Evolutionary conservation across 148 eudicot genomes (phyloP).

Genomic region (Rhododendron williamsianum): DNA sequence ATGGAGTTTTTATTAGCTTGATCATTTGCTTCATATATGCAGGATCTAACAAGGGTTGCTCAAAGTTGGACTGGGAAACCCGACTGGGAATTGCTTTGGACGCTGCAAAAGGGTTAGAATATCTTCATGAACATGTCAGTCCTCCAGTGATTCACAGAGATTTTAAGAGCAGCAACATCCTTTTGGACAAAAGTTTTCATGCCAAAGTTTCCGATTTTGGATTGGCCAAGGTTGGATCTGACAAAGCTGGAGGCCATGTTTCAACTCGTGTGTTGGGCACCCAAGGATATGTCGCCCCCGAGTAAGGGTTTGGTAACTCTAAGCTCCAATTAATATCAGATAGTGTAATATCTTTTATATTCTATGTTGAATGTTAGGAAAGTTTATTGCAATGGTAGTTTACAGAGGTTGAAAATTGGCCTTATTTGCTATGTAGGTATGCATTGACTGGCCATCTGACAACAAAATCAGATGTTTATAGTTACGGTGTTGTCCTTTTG

Average conservation of each 20-base stretch:
- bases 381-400: not conserved
- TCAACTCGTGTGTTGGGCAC: conserved; percentile 95
- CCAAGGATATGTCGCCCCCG: conserved; percentile 97
- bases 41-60: conserved; percentile 54
- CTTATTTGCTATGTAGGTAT: conserved; percentile 44
- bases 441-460: conserved; percentile 93
- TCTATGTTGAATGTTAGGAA: not conserved
- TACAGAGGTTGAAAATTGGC: not conserved
- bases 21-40: not conserved
- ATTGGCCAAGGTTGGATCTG: conserved; percentile 92
- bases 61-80: conserved; percentile 72
- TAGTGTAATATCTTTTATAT: not conserved
- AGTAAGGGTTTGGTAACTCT: conserved; percentile 40
- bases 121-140: conserved; percentile 85
- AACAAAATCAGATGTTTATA: conserved; percentile 91
- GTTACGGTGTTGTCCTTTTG: conserved; percentile 90
- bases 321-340: not conserved
- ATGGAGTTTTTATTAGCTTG: not conserved
- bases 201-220: conserved; percentile 98
- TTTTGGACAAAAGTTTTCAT: conserved; percentile 72
- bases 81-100: conserved; percentile 80
- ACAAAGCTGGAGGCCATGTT: conserved; percentile 90
- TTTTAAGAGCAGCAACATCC: conserved; percentile 94
- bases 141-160: conserved; percentile 98
- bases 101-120: conserved; percentile 95